A percentile compares a stretch with the other conserved stretches of the same genome.
Evolutionary conservation across 345 rosid species (phyloP).

Genomic region (Hibiscus trionum): DNA sequence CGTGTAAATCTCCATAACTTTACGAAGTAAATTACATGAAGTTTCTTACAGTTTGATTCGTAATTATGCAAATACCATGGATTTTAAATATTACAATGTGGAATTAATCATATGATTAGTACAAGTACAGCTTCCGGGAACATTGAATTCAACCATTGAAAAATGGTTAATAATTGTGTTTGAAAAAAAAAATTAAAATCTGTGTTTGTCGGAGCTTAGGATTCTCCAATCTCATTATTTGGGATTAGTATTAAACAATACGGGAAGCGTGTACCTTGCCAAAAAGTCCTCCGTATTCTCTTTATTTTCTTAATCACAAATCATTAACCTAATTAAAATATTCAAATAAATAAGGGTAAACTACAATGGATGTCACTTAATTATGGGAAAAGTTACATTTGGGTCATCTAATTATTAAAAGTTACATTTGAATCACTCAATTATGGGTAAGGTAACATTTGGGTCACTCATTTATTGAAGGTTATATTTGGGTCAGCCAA

Average conservation of each 20-base stretch:
- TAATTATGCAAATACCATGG: too few species aligned
- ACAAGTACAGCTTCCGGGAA: not conserved
- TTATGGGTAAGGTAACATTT: too few species aligned
- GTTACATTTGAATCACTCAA: too few species aligned
- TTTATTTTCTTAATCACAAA: not conserved
- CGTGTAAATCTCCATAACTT: not conserved
- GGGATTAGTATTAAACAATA: not conserved
- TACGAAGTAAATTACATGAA: too few species aligned
- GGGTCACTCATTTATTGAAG: too few species aligned
- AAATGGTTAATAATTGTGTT: not conserved
- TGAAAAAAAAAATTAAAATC: not conserved
- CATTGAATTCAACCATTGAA: not conserved
- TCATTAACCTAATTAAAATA: not conserved
- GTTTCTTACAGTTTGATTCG: not conserved
- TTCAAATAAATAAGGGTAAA: not conserved
- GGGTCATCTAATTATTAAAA: too few species aligned
- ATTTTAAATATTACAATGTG: too few species aligned
- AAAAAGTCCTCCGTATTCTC: not conserved
- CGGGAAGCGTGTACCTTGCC: conserved; percentile 2
- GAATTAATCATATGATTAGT: not conserved
- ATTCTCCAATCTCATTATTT: not conserved
- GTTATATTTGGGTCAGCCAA: too few species aligned
- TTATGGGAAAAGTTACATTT: too few species aligned
- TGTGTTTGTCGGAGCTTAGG: not conserved
- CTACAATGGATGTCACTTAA: too few species aligned